Percentiles rank a stretch among this genome's conserved stretches.
phyloP scores from a whole-genome alignment of 2,329 filamentous ascomycete species.

The Chrysosporium keratinophilum region DNA sequence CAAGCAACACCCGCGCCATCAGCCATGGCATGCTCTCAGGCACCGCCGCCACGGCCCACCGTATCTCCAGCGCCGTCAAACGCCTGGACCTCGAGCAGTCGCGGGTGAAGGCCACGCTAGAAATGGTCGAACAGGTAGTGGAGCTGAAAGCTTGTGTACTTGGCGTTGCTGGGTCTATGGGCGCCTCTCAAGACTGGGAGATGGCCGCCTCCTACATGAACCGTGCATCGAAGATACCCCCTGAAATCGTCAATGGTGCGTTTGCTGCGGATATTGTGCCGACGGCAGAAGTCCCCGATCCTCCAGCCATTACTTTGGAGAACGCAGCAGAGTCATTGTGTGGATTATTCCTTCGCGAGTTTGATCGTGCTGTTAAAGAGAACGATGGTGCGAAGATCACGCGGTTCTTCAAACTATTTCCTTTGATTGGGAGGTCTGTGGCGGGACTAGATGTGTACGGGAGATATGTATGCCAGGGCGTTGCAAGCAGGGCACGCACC shows the following conservation, averaged over 20 bases:
- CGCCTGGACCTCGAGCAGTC: slow-evolving; percentile 83
- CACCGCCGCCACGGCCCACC: slow-evolving; percentile 72
- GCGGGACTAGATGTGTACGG: slow-evolving; percentile 92
- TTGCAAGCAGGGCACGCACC: slow-evolving; percentile 69
- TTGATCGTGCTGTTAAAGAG: slow-evolving; percentile 79
- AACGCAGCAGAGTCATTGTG: slow-evolving; percentile 82
- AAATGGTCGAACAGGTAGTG: slow-evolving; percentile 88
- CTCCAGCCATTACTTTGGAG: slow-evolving; percentile 76
- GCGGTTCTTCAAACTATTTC: slow-evolving; percentile 95
- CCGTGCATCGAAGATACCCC: slow-evolving; percentile 69
- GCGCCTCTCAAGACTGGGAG: slow-evolving; percentile 96
- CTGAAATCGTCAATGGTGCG: slow-evolving; percentile 65
- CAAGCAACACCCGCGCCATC: slow-evolving; percentile 69
- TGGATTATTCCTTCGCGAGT: slow-evolving; percentile 82
- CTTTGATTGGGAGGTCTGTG: slow-evolving; percentile 77
- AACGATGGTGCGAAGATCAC: slow-evolving; percentile 85
- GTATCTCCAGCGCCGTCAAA: slow-evolving; percentile 78
- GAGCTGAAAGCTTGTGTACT: slow-evolving; percentile 95
- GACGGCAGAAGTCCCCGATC: slow-evolving; percentile 87
- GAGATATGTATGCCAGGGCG: slow-evolving; percentile 88
- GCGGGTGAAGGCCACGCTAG: slow-evolving; percentile 77
- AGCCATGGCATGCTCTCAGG: slow-evolving; percentile 83
- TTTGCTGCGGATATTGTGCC: slow-evolving; percentile 92
- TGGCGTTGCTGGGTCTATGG: slow-evolving; percentile 92
- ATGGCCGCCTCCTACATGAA: slow-evolving; percentile 83